Conservation (phyloP, 2,329 filamentous ascomycete species). For the Capronia coronata region DNA sequence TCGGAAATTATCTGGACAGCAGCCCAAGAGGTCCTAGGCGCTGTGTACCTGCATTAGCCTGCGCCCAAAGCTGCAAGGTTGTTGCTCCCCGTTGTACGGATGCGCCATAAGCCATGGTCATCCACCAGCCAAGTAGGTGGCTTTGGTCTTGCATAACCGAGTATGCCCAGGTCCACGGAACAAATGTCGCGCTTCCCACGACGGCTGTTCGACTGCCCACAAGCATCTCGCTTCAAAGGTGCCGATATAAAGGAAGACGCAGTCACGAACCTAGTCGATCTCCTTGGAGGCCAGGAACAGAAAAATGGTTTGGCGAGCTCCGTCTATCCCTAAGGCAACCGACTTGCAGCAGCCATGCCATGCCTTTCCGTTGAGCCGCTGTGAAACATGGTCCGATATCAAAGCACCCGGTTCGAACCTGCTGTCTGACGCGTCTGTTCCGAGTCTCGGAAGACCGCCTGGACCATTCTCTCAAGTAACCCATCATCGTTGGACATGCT, state of each 20-base stretch:
- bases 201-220: no score
- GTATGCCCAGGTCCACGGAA: background rate
- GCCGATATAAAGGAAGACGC: background rate
- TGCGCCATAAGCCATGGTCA: background rate
- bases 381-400: slow-evolving; percentile 11
- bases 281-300: background rate
- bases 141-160: no score
- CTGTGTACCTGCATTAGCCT: slow-evolving; percentile 9
- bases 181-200: no score
- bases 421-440: slow-evolving; percentile 5
- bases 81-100: slow-evolving; percentile 8
- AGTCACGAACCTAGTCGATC: no score
- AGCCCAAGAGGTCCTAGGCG: background rate
- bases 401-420: slow-evolving; percentile 1
- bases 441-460: slow-evolving; percentile 9
- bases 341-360: slow-evolving; percentile 1
- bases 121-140: background rate
- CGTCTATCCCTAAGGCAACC: background rate
- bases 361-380: slow-evolving; percentile 4
- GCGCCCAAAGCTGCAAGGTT: slow-evolving; percentile 8
- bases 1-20: slow-evolving; percentile 23
- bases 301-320: background rate
- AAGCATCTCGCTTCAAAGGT: background rate
- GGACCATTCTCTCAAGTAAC: background rate
- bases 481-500: background rate